Conservation (phyloP, 208 protist genomes). For the Crithidia acanthocephali region DNA sequence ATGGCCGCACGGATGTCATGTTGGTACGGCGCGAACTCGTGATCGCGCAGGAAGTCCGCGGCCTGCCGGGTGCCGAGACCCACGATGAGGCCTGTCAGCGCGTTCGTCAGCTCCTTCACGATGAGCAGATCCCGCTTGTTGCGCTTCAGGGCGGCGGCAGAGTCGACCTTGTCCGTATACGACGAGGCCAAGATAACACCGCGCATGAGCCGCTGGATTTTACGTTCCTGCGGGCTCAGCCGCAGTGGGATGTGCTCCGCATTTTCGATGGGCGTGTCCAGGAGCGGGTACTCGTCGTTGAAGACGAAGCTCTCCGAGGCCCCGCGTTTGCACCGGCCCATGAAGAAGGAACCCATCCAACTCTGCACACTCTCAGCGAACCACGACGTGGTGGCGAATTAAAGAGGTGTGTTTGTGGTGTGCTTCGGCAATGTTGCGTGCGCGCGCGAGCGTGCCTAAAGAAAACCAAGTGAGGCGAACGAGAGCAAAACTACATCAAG, state of each 20-base stretch:
- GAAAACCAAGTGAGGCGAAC: no score
- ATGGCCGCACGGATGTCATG: constrained; percentile 68
- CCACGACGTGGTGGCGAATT: constrained; percentile 28
- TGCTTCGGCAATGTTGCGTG: not conserved
- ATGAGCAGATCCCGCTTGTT: constrained; percentile 74
- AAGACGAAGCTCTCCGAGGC: constrained; percentile 37
- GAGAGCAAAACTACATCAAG: no score
- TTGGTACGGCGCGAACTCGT: constrained; percentile 74
- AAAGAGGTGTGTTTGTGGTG: no score
- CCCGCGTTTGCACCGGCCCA: constrained; percentile 34
- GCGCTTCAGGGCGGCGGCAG: constrained; percentile 46
- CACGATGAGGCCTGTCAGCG: constrained; percentile 82
- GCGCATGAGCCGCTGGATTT: constrained; percentile 89
- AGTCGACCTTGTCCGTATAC: constrained; percentile 94
- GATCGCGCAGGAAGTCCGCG: constrained; percentile 49
- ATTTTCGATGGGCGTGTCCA: constrained; percentile 72
- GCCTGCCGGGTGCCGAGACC: constrained; percentile 79
- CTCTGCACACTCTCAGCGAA: constrained; percentile 11
- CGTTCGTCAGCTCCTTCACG: constrained; percentile 81
- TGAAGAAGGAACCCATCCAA: constrained; percentile 36
- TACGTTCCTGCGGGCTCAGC: constrained; percentile 80
- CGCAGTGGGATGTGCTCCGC: constrained; percentile 90
- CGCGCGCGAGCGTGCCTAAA: no score
- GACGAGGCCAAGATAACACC: constrained; percentile 83
- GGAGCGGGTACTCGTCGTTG: constrained; percentile 72